phyloP scores from a whole-genome alignment of 352 stramenopile species.

The Phytophthora megakarya region DNA sequence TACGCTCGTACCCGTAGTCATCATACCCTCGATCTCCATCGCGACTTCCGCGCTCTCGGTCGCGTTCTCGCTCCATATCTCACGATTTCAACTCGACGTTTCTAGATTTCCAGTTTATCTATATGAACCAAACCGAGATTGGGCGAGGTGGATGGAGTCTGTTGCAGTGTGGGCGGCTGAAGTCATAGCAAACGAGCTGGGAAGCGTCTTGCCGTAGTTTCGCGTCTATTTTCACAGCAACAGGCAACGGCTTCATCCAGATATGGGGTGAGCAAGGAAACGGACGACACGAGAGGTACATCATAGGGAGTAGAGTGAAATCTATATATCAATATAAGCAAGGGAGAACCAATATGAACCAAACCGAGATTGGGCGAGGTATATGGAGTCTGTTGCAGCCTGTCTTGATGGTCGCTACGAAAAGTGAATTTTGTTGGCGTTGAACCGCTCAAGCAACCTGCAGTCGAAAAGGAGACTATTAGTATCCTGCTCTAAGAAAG shows the following conservation, averaged over 20 bases:
- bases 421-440: conserved; percentile 97
- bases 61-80: conserved; percentile 45
- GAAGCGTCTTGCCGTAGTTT: conserved; percentile 32
- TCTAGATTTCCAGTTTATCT: conserved; percentile 17
- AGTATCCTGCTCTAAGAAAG: not conserved
- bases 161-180: conserved; percentile 12
- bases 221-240: conserved; percentile 35
- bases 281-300: conserved; percentile 9
- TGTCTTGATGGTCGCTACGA: conserved; percentile 42
- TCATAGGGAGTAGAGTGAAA: conserved; percentile 18
- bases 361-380: conserved; percentile 13
- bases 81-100: conserved; percentile 10
- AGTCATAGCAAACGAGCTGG: conserved; percentile 3
- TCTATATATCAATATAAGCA: conserved; percentile 35
- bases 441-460: conserved; percentile 95
- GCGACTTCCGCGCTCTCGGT: conserved; percentile 34
- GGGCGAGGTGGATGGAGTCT: too few species aligned
- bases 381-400: conserved; percentile 1
- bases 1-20: conserved; percentile 35
- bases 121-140: conserved; percentile 21
- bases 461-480: conserved; percentile 13
- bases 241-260: conserved; percentile 12
- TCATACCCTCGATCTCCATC: conserved; percentile 25
- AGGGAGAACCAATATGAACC: conserved; percentile 17
- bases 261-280: conserved; percentile 20